Evolutionary conservation across 495 filamentous ascomycete species (phyloP).

Genomic region (Chaetomium cochliodes): DNA sequence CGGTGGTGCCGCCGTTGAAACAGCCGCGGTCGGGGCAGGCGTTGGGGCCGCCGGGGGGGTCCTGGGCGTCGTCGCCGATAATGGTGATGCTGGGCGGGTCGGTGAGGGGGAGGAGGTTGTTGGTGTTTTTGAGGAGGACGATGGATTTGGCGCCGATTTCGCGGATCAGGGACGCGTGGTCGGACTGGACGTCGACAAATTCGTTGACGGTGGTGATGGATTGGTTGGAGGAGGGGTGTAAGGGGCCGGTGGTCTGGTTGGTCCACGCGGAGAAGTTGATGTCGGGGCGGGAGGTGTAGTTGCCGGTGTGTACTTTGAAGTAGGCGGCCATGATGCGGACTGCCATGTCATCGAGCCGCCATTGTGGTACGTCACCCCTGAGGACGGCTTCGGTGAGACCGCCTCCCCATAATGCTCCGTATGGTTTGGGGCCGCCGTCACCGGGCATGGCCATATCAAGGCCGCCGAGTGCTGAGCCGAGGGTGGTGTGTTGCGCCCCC

Average conservation of each 20-base stretch:
- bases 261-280: conserved; percentile 6
- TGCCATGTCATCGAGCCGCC: conserved; percentile 10
- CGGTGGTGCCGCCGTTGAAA: neutral
- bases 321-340: conserved; percentile 9
- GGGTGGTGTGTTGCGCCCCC: conserved; percentile 3
- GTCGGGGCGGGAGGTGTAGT: conserved; percentile 2
- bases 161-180: conserved; percentile 4
- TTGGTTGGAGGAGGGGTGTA: conserved; percentile 11
- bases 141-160: conserved; percentile 2
- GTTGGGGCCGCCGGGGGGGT: neutral
- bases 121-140: conserved; percentile 11
- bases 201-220: conserved; percentile 11
- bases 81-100: neutral
- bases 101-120: neutral
- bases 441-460: conserved; percentile 15
- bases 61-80: conserved; percentile 2
- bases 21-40: conserved; percentile 13
- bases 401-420: neutral
- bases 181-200: conserved; percentile 4
- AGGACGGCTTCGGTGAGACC: conserved; percentile 7
- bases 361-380: neutral
- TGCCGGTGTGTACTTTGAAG: conserved; percentile 3
- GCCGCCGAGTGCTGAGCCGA: neutral
- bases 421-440: neutral
- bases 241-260: neutral